A percentile compares a stretch with the other conserved stretches of the same genome.
These are phyloP conservation scores for Odontarrhena argentea DNA, from an alignment of 345 rosid species.

Conservation along the genomic window DNA sequence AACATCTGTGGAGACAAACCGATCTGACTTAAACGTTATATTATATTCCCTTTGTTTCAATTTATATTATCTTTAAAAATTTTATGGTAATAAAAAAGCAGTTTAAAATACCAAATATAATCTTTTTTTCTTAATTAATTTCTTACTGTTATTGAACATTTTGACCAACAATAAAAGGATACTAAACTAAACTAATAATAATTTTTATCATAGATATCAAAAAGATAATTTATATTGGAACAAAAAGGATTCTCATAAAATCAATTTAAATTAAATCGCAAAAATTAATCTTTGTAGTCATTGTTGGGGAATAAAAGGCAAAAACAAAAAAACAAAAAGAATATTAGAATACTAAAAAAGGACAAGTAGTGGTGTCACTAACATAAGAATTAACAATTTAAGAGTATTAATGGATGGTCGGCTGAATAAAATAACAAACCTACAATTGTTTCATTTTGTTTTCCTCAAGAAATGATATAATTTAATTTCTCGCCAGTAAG, in stretches of 20 bases:
- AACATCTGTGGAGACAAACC: neutral
- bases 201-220: too few species aligned
- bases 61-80: too few species aligned
- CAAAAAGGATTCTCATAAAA: too few species aligned
- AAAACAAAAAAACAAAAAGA: neutral
- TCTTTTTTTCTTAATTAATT: too few species aligned
- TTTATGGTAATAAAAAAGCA: too few species aligned
- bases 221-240: too few species aligned
- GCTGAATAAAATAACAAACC: conserved; percentile 32
- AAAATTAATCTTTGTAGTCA: neutral
- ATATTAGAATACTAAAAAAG: neutral
- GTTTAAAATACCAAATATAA: too few species aligned
- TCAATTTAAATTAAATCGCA: too few species aligned
- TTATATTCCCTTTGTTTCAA: too few species aligned
- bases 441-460: conserved; percentile 6
- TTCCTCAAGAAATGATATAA: neutral
- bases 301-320: neutral
- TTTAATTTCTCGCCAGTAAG: neutral
- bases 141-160: too few species aligned
- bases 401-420: conserved; percentile 40
- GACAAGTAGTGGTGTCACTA: conserved; percentile 35
- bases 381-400: conserved; percentile 31
- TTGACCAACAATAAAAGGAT: too few species aligned
- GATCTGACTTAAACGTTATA: conserved; percentile 12
- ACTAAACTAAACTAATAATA: too few species aligned